These are phyloP conservation scores for Baeospora myosura DNA, from an alignment of 1,284 basidiomycete species.

Conservation along the genomic window DNA sequence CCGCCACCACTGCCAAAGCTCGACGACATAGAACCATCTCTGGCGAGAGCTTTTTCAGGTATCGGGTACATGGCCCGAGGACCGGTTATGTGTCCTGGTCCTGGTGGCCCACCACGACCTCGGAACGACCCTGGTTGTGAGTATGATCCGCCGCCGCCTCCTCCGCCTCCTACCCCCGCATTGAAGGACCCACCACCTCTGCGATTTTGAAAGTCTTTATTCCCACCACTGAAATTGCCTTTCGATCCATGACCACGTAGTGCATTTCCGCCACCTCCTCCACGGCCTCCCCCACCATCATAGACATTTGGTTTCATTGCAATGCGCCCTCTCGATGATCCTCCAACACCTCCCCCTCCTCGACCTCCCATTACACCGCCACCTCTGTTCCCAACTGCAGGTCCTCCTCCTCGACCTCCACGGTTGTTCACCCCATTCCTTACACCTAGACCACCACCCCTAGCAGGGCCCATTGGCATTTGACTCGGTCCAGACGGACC, in stretches of 20 bases:
- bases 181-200: slow-evolving; percentile 61
- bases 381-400: slow-evolving; percentile 35
- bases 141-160: slow-evolving; percentile 27
- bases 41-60: background rate
- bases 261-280: slow-evolving; percentile 23
- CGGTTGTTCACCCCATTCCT: slow-evolving; percentile 23
- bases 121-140: slow-evolving; percentile 34
- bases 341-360: slow-evolving; percentile 22
- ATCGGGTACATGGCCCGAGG: background rate
- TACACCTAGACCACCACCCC: slow-evolving; percentile 18
- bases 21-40: slow-evolving; percentile 4
- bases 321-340: background rate
- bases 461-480: slow-evolving; percentile 18
- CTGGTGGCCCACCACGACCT: slow-evolving; percentile 29
- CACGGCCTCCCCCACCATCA: slow-evolving; percentile 11
- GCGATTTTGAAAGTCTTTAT: slow-evolving; percentile 54
- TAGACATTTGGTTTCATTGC: too few species aligned
- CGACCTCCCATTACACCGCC: slow-evolving; percentile 25
- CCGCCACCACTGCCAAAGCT: slow-evolving; percentile 34
- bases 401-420: slow-evolving; percentile 21
- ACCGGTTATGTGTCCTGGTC: background rate
- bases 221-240: slow-evolving; percentile 51
- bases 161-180: too few species aligned
- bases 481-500: slow-evolving; percentile 40
- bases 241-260: slow-evolving; percentile 57